Base-by-base conservation (phyloP, 2,329 filamentous ascomycete genomes). In the Hirsutella thompsonii region DNA sequence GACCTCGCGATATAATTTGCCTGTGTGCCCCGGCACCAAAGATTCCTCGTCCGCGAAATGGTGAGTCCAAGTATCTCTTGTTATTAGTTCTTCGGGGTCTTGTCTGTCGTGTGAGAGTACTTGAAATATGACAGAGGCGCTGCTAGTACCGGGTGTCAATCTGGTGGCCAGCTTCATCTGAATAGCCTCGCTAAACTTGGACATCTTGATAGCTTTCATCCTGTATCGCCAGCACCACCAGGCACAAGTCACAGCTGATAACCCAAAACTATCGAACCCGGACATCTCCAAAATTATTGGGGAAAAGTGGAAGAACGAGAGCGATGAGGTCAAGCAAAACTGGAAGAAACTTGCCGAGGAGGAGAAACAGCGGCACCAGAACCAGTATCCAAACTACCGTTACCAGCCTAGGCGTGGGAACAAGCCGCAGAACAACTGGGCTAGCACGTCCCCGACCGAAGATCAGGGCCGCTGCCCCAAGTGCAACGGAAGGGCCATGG, bases 231-330 rank as follows among this genome's bases (percentile, higher is more conserved):
- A 96, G 59, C 83, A 93, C 59, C 82, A 92, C 54, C 90, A 96
- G 61, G 79, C 83, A 16, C 70, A 77, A 38, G 86, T 96, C 39
- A 83, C 89, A 30, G 72, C 79, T 41, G 74, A 85, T 51, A 76
- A 95, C 54, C 90, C 89, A n/a, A 84, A 87, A 36, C 76, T 95
- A 48, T 81, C 89, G 36, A 96, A 96, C 61, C 90, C 90, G 3
- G 87, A 95, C 40, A 94, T 96, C 52, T 95, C 90, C 49, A 95
- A 95, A 63, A 93, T 96, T 52, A 94, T 96, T 51, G 90, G 90
- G 40, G 78, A 87, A 58, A 82, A 89, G 74, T 98, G 92, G 92
- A 79, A 82, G 54, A 74, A 79, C 42, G 80, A 93, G 55, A 64
- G 79, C 4, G 72, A 81, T 20, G 76, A 83, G 40, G 72, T 80